Conservation (phyloP, 345 rosid species). For the Lepidium africanum region DNA sequence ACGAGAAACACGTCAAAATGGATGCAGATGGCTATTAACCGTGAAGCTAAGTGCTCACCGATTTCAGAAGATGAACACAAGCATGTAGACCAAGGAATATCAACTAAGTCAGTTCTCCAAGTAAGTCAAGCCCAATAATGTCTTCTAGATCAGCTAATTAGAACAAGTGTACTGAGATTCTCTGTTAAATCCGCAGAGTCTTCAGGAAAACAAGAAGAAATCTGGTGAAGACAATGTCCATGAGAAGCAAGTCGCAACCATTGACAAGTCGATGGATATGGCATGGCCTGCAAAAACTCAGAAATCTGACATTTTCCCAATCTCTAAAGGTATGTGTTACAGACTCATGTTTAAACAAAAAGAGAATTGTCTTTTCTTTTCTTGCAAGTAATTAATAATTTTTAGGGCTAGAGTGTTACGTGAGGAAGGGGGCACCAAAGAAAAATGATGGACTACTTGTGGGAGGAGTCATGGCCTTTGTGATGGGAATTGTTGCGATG, state of each 20-base stretch:
- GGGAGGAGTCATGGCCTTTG: conserved; percentile 52
- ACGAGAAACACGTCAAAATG: neutral
- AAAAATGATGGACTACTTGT: conserved; percentile 31
- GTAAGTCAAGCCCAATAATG: conserved; percentile 11
- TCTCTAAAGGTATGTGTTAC: conserved; percentile 17
- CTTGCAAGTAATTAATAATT: neutral
- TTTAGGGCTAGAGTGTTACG: conserved; percentile 22
- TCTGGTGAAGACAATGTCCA: conserved; percentile 10
- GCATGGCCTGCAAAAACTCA: conserved; percentile 13
- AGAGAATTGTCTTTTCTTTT: neutral
- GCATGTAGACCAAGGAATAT: conserved; percentile 23
- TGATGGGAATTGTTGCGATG: conserved; percentile 64
- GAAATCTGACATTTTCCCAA: neutral
- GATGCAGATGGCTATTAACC: conserved; percentile 60
- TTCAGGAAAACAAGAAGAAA: conserved; percentile 20
- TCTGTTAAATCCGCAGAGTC: neutral
- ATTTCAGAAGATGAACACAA: conserved; percentile 44
- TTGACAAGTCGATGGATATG: conserved; percentile 42
- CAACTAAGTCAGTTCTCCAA: neutral
- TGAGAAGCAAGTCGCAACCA: conserved; percentile 34
- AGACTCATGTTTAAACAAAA: neutral
- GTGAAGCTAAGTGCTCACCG: conserved; percentile 49
- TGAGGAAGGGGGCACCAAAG: conserved; percentile 22
- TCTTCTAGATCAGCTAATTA: neutral
- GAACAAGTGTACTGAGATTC: neutral